Evolutionary conservation across 306 rosid species (phyloP).

Genomic region (Prunus padus): DNA sequence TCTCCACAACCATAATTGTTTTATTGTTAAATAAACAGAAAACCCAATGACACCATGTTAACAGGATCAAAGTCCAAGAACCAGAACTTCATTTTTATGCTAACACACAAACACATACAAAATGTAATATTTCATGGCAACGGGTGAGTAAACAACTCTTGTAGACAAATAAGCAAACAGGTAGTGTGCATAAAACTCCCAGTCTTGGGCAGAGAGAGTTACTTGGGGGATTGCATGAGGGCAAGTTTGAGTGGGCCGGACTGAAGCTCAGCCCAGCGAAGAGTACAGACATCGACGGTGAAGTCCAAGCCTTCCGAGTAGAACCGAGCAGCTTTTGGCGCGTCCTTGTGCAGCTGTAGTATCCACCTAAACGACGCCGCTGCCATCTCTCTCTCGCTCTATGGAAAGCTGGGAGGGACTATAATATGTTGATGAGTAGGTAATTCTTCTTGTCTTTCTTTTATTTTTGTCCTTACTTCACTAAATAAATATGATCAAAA

Average conservation of each 20-base stretch:
- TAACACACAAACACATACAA: background rate
- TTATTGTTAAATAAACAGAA: background rate
- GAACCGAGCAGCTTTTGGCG: slow-evolving; percentile 79
- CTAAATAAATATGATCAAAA: background rate
- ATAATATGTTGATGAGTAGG: too few relatives aligned
- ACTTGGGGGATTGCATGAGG: slow-evolving; percentile 73
- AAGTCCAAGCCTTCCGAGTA: slow-evolving; percentile 80
- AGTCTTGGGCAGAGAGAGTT: background rate
- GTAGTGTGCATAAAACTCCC: background rate
- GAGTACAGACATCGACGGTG: slow-evolving; percentile 69
- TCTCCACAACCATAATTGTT: background rate
- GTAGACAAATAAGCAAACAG: slow-evolving; percentile 45
- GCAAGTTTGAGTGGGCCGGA: slow-evolving; percentile 82
- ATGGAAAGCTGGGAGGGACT: too few relatives aligned
- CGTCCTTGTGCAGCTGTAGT: slow-evolving; percentile 73
- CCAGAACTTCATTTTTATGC: background rate
- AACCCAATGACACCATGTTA: background rate
- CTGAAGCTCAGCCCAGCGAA: slow-evolving; percentile 87
- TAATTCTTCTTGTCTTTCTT: too few relatives aligned
- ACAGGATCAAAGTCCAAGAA: background rate
- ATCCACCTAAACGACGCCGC: slow-evolving; percentile 80
- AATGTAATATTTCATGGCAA: background rate
- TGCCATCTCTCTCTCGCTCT: slow-evolving; percentile 26
- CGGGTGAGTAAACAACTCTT: slow-evolving; percentile 2
- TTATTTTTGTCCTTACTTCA: too few relatives aligned